phyloP scores from a whole-genome alignment of 2,329 filamentous ascomycete species.

The Xylariaceae sp. region DNA sequence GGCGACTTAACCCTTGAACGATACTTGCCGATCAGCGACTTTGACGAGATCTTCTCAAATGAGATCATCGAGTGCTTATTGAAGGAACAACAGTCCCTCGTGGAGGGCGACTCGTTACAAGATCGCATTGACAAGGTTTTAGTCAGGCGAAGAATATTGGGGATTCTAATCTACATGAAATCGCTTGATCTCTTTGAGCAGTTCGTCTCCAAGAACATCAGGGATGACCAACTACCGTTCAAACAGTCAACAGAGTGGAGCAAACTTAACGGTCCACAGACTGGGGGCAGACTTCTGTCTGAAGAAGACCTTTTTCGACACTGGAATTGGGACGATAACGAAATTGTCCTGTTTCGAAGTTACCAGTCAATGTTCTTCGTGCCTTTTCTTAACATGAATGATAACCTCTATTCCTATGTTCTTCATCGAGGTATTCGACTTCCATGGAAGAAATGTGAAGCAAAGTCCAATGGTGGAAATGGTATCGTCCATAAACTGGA shows the following conservation, averaged over 20 bases:
- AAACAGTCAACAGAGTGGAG: not conserved
- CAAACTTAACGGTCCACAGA: not conserved
- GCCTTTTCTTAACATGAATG: not conserved
- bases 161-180: conserved; percentile 1
- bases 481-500: not conserved
- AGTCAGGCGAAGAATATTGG: conserved; percentile 2
- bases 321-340: not conserved
- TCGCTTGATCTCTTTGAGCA: not conserved
- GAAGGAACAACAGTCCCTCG: not conserved
- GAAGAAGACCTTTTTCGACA: not conserved
- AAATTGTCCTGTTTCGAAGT: not conserved
- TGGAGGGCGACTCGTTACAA: not conserved
- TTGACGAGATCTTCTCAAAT: not conserved
- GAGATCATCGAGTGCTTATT: not conserved
- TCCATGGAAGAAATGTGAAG: not conserved
- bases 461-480: not conserved
- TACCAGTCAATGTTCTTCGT: not conserved
- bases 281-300: too few species aligned
- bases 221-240: conserved; percentile 1
- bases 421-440: not conserved
- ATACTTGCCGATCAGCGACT: conserved; percentile 2
- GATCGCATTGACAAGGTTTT: not conserved
- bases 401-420: not conserved
- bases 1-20: too few species aligned
- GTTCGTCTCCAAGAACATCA: not conserved